Base-by-base conservation (phyloP, 2,329 filamentous ascomycete species). In the Moelleriella libera region DNA sequence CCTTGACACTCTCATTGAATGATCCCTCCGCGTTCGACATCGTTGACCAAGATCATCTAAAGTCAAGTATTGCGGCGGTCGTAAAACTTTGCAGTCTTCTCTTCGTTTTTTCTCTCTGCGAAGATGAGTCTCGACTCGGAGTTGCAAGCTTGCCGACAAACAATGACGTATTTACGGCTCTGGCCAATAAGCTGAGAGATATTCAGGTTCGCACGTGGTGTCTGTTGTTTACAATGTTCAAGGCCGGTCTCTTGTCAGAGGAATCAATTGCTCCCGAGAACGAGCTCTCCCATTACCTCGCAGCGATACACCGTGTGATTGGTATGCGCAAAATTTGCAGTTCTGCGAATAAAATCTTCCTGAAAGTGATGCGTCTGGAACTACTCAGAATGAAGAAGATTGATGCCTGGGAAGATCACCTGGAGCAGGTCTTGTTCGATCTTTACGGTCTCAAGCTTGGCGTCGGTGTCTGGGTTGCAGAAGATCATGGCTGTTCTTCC, bases 191-290 rank as follows among this genome's bases (percentile, higher is more conserved):
- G 57, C 69, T 97, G 42, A 81, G 88, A 41, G 88, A 97, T 55
- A 84, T 94, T 72, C 83, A 95, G 57, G 78, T 95, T 3, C 81
- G 88, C 34, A 78, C 82, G 9, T 97, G 92, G 90, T 88, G 85
- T 39, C 67, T 97, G 40, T 82, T 90, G 52, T 98, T 96, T 59
- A 76, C 78, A 0, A 67, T 96, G 46, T 63, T 96, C 42, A 85
- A 83, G 58, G 82, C 88, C 52, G 85, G 79, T 4, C 80, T 89
- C 30, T 85, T 89, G 53, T 78, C 84, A 54, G 63, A 67, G 7
- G 73, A 79, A 1, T 61, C 75, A 0, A 69, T 78, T 3, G 75
- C 72, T 5, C 76, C 82, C 0, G 74, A 83, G 41, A 83, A 83
- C 47, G 84, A 90, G 51, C 69, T 87, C 41, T 83, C 90, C 29